Base-by-base conservation (phyloP, 139 green algal species). In the Closterium sp. region DNA sequence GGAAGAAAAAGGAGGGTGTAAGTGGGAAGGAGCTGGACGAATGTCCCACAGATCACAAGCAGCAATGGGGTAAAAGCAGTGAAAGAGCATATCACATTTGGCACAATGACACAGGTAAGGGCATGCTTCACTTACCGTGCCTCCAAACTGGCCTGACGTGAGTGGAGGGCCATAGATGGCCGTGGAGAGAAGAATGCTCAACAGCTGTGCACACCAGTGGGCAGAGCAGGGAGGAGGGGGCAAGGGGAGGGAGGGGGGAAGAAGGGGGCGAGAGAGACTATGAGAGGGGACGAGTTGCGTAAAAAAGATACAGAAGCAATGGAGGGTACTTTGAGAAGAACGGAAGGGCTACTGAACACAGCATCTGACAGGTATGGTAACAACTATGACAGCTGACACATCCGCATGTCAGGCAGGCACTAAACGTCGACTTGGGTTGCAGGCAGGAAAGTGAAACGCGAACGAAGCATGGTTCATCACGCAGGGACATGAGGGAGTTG, bases 141-240 rank as follows among this genome's bases (percentile, higher is more conserved):
- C 96, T 29, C 29, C 22, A 86, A 89, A 94, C 89, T 96, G 94
- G 95, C 84, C 94, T 1, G 73, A 9, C 21, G 95, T 94, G 2
- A 99, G 96, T 0, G 95, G 95, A 93, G 99, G 98, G 17, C 91
- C 92, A 90, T 99, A 99, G 10, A 99, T 89, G 34, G 98, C 70
- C 86, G 96, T 97, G 10, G 97, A 98, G 38, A 98, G 93, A 38
- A 99, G 95, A 92, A 99, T 98, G 90, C 97, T 98, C 42, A 98
- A 88, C 89, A 98, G 97, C 92, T 94, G 90, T 42, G 70, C 27
- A 85, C 89, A 11, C 9, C 32, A 86, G 88, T 3, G 29, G 30
- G 31, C 13, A 88, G 88, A 13, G 30, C 11, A 11, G 4, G 2
- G 88, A 13, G 30, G 88, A 11, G 29, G 29, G 9, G 89, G 34